Conservation (phyloP, 805 yeast genomes). For the Saccharomyces mikatae region DNA sequence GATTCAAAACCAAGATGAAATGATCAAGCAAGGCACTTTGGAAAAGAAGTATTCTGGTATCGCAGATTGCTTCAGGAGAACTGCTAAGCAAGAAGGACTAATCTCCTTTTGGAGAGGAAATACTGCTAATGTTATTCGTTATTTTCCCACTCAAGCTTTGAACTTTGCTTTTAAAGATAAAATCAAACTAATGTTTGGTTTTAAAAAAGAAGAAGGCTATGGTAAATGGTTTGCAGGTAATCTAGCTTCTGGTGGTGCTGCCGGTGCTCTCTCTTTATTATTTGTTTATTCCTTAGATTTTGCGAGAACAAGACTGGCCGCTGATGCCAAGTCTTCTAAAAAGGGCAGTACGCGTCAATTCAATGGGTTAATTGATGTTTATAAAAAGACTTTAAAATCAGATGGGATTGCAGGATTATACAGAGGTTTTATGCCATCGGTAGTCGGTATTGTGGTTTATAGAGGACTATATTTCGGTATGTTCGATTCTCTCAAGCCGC, state of each 20-base stretch:
- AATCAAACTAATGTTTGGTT: constrained; percentile 86
- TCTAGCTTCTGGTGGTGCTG: constrained; percentile 95
- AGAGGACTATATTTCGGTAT: constrained; percentile 96
- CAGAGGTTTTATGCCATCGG: constrained; percentile 97
- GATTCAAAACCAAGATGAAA: constrained; percentile 93
- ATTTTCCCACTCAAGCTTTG: constrained; percentile 96
- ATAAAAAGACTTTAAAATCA: constrained; percentile 82
- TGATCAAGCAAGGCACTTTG: constrained; percentile 92
- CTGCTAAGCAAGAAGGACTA: constrained; percentile 82
- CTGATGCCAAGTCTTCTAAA: constrained; percentile 83
- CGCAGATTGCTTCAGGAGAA: constrained; percentile 81
- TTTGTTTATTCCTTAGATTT: constrained; percentile 93
- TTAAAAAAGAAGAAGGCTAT: constrained; percentile 88
- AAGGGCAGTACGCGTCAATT: constrained; percentile 80
- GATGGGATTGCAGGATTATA: constrained; percentile 94
- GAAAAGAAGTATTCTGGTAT: constrained; percentile 76
- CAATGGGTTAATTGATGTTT: constrained; percentile 90
- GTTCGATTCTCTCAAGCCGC: constrained; percentile 89
- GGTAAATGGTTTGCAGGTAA: constrained; percentile 90
- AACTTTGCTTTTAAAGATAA: constrained; percentile 96
- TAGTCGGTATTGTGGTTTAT: constrained; percentile 89
- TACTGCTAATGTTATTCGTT: constrained; percentile 94
- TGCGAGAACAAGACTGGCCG: constrained; percentile 96
- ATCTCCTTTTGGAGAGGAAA: constrained; percentile 95
- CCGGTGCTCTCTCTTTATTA: constrained; percentile 90